Percentiles rank a stretch among this genome's conserved stretches.
Evolutionary conservation across 1,284 basidiomycete species (phyloP).

Genomic region (Rhizopogon hawkerae): DNA sequence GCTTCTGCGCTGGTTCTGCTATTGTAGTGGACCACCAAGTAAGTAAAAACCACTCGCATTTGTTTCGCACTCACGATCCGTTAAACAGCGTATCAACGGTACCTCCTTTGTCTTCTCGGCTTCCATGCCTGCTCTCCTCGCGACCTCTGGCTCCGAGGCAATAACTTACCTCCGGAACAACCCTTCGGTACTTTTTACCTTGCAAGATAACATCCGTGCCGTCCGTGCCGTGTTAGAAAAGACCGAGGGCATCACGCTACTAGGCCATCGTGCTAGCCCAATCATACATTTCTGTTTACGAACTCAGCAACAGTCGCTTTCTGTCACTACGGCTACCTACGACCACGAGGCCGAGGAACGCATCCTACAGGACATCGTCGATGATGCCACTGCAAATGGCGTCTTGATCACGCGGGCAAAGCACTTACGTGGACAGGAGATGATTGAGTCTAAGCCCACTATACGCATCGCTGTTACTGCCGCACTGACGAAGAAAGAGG

Average conservation of each 20-base stretch:
- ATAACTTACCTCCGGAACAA: constrained; percentile 70
- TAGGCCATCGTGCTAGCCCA: constrained; percentile 79
- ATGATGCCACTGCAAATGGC: constrained; percentile 70
- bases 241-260: constrained; percentile 74
- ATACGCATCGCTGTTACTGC: constrained; percentile 77
- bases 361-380: constrained; percentile 81
- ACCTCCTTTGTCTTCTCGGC: constrained; percentile 96
- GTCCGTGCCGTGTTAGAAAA: constrained; percentile 75
- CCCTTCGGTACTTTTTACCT: constrained; percentile 64
- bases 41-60: constrained; percentile 8
- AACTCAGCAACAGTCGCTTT: constrained; percentile 27
- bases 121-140: constrained; percentile 84
- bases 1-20: constrained; percentile 89
- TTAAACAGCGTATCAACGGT: constrained; percentile 84
- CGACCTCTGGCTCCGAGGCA: constrained; percentile 79
- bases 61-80: background rate
- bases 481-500: constrained; percentile 81
- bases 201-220: constrained; percentile 76
- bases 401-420: constrained; percentile 80
- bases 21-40: constrained; percentile 87
- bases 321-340: constrained; percentile 26
- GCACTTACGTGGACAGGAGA: constrained; percentile 74
- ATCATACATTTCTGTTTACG: constrained; percentile 80
- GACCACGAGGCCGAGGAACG: constrained; percentile 69
- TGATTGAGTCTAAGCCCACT: constrained; percentile 76